phyloP scores from a whole-genome alignment of 2,329 filamentous ascomycete genomes.

The Tothia fuscella region DNA sequence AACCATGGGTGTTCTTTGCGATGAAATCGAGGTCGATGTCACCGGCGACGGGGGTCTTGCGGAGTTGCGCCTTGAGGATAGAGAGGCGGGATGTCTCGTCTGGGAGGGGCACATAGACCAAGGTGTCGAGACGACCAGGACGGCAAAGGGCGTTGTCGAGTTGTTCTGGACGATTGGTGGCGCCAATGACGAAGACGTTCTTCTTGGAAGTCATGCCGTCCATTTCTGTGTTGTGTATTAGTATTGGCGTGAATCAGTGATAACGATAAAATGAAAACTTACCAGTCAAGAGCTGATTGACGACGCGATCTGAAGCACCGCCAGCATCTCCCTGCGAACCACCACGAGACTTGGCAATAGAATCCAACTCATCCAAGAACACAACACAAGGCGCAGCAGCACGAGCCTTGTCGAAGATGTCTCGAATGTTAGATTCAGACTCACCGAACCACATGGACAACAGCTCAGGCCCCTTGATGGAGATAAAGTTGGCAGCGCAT shows the following conservation, averaged over 20 bases:
- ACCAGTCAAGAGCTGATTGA: conserved; percentile 98
- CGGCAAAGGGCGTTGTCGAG: conserved; percentile 96
- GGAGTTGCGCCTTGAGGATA: conserved; percentile 90
- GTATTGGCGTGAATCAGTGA: conserved; percentile 15
- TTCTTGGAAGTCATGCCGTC: conserved; percentile 99
- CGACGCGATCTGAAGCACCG: conserved; percentile 96
- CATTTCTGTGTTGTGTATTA: conserved; percentile 60
- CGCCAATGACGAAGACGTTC: conserved; percentile 99
- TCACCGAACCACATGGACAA: conserved; percentile 99
- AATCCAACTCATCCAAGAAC: conserved; percentile 97
- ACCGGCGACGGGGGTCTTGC: conserved; percentile 84
- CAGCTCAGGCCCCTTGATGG: conserved; percentile 94
- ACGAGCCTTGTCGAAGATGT: conserved; percentile 99
- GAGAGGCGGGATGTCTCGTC: conserved; percentile 80
- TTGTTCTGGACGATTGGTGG: conserved; percentile 97
- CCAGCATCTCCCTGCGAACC: conserved; percentile 86
- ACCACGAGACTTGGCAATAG: conserved; percentile 98
- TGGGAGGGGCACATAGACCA: conserved; percentile 95
- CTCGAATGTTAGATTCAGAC: conserved; percentile 98
- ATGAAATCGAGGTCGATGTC: conserved; percentile 89
- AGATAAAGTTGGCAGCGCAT: conserved; percentile 99
- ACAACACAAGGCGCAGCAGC: conserved; percentile 96
- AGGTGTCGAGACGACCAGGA: conserved; percentile 94
- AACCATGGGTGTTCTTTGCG: conserved; percentile 92
- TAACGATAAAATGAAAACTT: conserved; percentile 29